Percentiles rank a stretch among this genome's conserved stretches.
Evolutionary conservation across 2,329 filamentous ascomycete genomes (phyloP).

Genomic region (Cryoendolithus antarcticus): DNA sequence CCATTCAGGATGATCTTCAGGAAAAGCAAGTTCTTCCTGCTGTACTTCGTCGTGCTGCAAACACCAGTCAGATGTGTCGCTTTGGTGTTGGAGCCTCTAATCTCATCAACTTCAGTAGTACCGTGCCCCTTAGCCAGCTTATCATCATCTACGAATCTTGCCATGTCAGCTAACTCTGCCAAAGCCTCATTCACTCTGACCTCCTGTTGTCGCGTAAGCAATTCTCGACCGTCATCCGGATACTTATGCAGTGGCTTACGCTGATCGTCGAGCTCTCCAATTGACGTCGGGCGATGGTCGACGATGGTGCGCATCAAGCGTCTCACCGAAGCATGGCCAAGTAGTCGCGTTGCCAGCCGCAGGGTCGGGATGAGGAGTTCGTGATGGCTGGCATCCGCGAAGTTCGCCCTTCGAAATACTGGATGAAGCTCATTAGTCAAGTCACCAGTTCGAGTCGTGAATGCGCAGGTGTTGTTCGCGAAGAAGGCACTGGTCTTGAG

Average conservation of each 20-base stretch:
- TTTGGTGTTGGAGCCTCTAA: background rate
- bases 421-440: constrained; percentile 1
- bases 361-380: background rate
- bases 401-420: constrained; percentile 1
- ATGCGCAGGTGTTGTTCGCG: background rate
- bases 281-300: background rate
- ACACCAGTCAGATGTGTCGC: background rate
- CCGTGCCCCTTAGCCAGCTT: background rate
- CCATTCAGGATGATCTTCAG: background rate
- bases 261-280: background rate
- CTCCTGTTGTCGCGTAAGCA: background rate
- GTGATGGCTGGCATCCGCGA: constrained; percentile 1
- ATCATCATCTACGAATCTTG: background rate
- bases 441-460: background rate
- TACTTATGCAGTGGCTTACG: background rate
- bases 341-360: background rate
- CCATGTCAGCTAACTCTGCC: background rate
- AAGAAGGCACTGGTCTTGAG: constrained; percentile 1
- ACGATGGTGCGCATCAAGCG: constrained; percentile 1
- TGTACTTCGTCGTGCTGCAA: background rate
- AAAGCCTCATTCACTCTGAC: background rate
- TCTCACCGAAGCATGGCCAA: background rate
- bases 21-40: background rate
- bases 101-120: background rate
- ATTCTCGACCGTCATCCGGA: background rate